Evolutionary conservation across 257 asterid species (phyloP), one percentile per base, ranked within the genome.

Genomic region (Ocimum tenuiflorum): DNA sequence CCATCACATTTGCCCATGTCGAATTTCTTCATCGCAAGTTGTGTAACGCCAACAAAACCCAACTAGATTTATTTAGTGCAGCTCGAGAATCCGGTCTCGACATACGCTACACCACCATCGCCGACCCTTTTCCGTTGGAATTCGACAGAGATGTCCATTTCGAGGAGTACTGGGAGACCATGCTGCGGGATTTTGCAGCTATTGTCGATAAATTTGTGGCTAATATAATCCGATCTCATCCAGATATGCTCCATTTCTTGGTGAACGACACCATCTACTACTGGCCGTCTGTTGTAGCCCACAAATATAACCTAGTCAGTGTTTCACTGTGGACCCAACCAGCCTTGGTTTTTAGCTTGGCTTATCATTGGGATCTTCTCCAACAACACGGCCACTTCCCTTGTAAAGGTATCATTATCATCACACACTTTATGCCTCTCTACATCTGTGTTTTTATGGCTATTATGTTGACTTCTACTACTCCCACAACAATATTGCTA

Each of bases 81-180:
- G 81, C 77, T 76, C 86, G 79, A 0, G 65, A 67, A 12, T 70
- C 78, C 8, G 67, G 76, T 13, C 84, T 84, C 0, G 91, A 84
- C 73, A 82, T 84, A 15, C 74, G 76, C 49, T 84, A 77, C 63
- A 36, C 78, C 0, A 85, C 88, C 2, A 74, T 80, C 1, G n/a
- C 31, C 0, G 88, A 85, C 24, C 86, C 86, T 9, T 75, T 73
- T 63, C 81, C 91, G 2, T 9, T 78, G 11, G 78, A 67, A 7
- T 82, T 62, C 6, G 76, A 82, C 45, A 72, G 85, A 14, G 71
- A 58, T 24, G 53, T 46, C 17, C 13, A 77, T 51, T 13, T 33
- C 4, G 0, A 2, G 3, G 64, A 61, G 20, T 47, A 61, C 43
- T 67, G 68, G 75, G 1, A 47, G 1, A 0, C 58, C 22, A 1